Evolutionary conservation across 306 rosid species (phyloP), one percentile per base, ranked within the genome.

Genomic region (Gynostemma pentaphyllum): DNA sequence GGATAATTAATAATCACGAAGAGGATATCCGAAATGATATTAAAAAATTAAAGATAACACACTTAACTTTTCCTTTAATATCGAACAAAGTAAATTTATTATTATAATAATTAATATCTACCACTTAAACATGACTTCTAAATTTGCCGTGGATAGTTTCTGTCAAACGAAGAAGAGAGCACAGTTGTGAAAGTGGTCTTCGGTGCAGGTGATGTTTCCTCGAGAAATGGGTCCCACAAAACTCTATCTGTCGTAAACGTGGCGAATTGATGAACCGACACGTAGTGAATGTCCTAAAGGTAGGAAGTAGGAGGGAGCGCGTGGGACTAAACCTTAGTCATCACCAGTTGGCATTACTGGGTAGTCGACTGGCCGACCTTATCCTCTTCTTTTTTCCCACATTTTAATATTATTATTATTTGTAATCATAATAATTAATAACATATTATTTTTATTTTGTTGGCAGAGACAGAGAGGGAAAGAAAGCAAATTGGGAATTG

Each of bases 291-390:
- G 53, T 29, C 14, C 1, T 6, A 6, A 2, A 59, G 5, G 14
- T n/a, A 5, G 40, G 68, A 1, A 29, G 62, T 32, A n/a, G n/a
- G n/a, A n/a, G 13, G 13, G 60, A 8, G 80, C 75, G 78, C 78
- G 86, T 74, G 72, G 65, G 16, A 28, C 42, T 36, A 23, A 55
- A 69, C 59, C 50, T 63, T 53, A 8, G 42, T 40, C 40, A 19
- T 30, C 36, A 70, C 82, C 83, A 75, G 86, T 72, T 78, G 86
- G 80, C 86, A 74, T 75, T 23, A 66, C 80, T 66, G 70, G 64
- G 72, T 40, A 41, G 46, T 66, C 71, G 55, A 74, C 79, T 72
- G 78, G 73, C 80, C 80, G 75, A 72, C 76, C 83, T 81, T 78
- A 81, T 81, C 83, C 78, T 74, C 78, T 77, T 74, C 41, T 21